A percentile compares a stretch with the other conserved stretches of the same genome.
Conservation (phyloP, 139 green algal genomes). For the Chlamydomonas sp. region DNA sequence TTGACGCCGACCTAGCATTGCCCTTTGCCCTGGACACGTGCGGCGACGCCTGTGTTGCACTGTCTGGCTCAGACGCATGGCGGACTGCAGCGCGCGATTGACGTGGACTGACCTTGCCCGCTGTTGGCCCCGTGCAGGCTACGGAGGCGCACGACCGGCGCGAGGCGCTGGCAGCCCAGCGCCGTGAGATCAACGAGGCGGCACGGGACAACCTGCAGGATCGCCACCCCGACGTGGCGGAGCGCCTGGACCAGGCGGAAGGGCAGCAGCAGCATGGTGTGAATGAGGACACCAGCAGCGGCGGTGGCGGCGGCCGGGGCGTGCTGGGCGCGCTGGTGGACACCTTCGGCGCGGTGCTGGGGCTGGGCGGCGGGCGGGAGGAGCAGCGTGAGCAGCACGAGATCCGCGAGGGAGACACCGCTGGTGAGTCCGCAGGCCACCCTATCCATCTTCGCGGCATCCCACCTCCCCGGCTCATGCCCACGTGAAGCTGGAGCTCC, state of each 20-base stretch:
- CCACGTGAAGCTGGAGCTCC: no score
- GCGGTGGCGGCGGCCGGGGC: background rate
- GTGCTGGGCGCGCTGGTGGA: slow-evolving; percentile 9
- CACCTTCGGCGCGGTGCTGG: background rate
- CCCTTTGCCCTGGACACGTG: no score
- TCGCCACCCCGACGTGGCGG: slow-evolving; percentile 5
- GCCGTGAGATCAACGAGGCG: background rate
- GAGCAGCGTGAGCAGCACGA: background rate
- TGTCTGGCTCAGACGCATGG: no score
- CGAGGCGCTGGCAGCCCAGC: slow-evolving; percentile 11
- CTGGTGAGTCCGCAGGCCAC: background rate
- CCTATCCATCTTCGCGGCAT: no score
- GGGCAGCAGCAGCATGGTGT: background rate
- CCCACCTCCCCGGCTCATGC: no score
- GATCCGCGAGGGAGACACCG: no score
- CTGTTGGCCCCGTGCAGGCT: background rate
- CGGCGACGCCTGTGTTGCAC: no score
- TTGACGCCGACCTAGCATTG: no score
- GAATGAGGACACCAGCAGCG: background rate
- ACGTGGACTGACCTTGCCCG: no score
- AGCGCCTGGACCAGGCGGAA: background rate
- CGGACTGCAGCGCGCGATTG: no score
- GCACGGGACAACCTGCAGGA: background rate
- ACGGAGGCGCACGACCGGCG: slow-evolving; percentile 4
- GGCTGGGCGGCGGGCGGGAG: background rate